Conservation (phyloP, 306 rosid species). For the Mimosa bimucronata region DNA sequence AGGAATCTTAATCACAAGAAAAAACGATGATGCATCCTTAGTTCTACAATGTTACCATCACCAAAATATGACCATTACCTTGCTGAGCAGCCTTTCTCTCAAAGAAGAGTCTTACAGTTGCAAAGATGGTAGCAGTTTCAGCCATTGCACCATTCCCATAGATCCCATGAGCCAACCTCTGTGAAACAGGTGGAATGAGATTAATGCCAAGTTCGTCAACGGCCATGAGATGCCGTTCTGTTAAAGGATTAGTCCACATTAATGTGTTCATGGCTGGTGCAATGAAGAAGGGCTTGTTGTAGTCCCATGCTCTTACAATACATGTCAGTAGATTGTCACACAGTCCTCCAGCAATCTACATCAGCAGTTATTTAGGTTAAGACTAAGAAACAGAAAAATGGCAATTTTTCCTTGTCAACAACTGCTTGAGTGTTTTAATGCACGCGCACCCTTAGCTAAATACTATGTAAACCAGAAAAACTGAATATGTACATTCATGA, state of each 20-base stretch:
- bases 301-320: slow-evolving; percentile 86
- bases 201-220: slow-evolving; percentile 74
- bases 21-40: slow-evolving; percentile 24
- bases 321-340: slow-evolving; percentile 86
- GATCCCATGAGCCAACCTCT: slow-evolving; percentile 74
- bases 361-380: slow-evolving; percentile 25
- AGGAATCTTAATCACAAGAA: slow-evolving; percentile 19
- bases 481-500: slow-evolving; percentile 4
- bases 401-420: background rate
- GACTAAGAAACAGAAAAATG: slow-evolving; percentile 9
- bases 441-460: slow-evolving; percentile 3
- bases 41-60: slow-evolving; percentile 30
- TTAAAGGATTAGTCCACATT: slow-evolving; percentile 80
- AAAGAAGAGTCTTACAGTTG: slow-evolving; percentile 77
- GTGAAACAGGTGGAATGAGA: slow-evolving; percentile 74
- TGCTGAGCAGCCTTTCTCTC: slow-evolving; percentile 64
- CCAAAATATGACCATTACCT: slow-evolving; percentile 46
- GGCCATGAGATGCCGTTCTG: slow-evolving; percentile 60
- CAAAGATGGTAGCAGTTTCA: slow-evolving; percentile 81
- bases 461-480: slow-evolving; percentile 23
- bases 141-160: slow-evolving; percentile 99
- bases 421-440: slow-evolving; percentile 5
- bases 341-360: slow-evolving; percentile 80
- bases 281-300: slow-evolving; percentile 70
- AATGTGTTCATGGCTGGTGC: slow-evolving; percentile 82